Percentiles rank a stretch among this genome's conserved stretches.
These are phyloP conservation scores for Rhizophagus sp. DNA, from an alignment of 192 early-diverging fungal genomes.

Conservation along the genomic window DNA sequence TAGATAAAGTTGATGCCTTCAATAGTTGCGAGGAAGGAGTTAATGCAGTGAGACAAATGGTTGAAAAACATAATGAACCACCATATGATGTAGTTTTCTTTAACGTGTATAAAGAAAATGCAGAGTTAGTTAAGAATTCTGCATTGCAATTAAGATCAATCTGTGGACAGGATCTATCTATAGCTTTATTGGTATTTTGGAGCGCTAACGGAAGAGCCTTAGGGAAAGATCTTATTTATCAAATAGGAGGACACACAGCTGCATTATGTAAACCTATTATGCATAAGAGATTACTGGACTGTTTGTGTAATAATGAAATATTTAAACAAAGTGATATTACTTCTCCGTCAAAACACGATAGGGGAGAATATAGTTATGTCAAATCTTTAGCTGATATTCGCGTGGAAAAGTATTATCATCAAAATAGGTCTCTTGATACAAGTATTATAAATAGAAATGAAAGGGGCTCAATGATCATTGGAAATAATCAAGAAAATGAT, in stretches of 20 bases:
- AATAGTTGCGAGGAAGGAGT: constrained; percentile 33
- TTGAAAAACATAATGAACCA: constrained; percentile 9
- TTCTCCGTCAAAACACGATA: not conserved
- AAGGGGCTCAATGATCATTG: not conserved
- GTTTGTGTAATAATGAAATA: constrained; percentile 32
- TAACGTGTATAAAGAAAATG: constrained; percentile 27
- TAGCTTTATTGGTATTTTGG: constrained; percentile 42
- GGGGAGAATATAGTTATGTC: not conserved
- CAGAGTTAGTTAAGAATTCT: constrained; percentile 28
- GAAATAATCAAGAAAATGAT: not conserved
- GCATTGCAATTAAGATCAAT: constrained; percentile 32
- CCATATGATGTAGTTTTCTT: constrained; percentile 41
- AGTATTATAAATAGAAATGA: no score
- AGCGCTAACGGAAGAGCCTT: constrained; percentile 37
- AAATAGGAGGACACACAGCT: constrained; percentile 34
- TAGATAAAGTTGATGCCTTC: constrained; percentile 31
- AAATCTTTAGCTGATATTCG: constrained; percentile 1
- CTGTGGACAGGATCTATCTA: constrained; percentile 34
- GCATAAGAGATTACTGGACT: constrained; percentile 36
- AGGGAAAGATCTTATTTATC: constrained; percentile 36
- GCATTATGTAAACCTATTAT: constrained; percentile 40
- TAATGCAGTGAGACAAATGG: constrained; percentile 21
- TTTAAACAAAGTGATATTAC: not conserved
- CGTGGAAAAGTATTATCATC: constrained; percentile 5
- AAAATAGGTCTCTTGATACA: not conserved